Evolutionary conservation across 805 yeast species (phyloP).

Genomic region (Isabelozyma gotoi): DNA sequence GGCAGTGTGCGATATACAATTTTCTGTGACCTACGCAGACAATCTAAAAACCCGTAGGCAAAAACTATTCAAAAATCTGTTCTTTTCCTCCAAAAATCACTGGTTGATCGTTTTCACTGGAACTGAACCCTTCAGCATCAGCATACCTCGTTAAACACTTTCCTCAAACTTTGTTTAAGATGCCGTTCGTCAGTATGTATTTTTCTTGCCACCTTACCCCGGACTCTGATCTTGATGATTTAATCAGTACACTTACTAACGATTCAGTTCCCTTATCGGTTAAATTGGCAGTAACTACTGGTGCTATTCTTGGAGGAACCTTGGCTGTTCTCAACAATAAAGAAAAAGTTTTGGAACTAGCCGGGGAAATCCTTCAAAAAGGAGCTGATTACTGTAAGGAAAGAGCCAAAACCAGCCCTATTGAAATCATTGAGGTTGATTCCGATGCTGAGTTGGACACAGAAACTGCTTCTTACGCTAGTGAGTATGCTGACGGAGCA

Average conservation of each 20-base stretch:
- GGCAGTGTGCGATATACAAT: neutral
- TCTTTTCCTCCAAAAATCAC: neutral
- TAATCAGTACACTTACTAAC: slow-evolving; percentile 7
- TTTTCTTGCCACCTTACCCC: neutral
- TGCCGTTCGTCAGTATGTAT: slow-evolving; percentile 12
- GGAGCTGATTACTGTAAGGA: slow-evolving; percentile 30
- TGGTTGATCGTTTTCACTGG: neutral
- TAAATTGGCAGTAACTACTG: slow-evolving; percentile 30
- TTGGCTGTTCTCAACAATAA: slow-evolving; percentile 27
- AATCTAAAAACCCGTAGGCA: neutral
- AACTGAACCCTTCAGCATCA: no score
- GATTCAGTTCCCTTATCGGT: slow-evolving; percentile 30
- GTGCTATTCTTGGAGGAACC: slow-evolving; percentile 35
- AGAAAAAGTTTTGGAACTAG: slow-evolving; percentile 26
- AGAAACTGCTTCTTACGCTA: neutral
- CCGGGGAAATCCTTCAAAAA: slow-evolving; percentile 25
- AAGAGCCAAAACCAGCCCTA: neutral
- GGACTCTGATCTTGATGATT: neutral
- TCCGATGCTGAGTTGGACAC: neutral
- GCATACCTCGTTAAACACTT: no score
- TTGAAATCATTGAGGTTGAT: neutral
- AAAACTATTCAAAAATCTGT: neutral
- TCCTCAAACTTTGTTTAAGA: neutral
- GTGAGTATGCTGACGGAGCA: neutral
- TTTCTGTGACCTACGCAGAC: neutral